A percentile compares a stretch with the other conserved stretches of the same genome.
Conservation (phyloP, 768 basidiomycete genomes). For the Agaricus subrufescens region DNA sequence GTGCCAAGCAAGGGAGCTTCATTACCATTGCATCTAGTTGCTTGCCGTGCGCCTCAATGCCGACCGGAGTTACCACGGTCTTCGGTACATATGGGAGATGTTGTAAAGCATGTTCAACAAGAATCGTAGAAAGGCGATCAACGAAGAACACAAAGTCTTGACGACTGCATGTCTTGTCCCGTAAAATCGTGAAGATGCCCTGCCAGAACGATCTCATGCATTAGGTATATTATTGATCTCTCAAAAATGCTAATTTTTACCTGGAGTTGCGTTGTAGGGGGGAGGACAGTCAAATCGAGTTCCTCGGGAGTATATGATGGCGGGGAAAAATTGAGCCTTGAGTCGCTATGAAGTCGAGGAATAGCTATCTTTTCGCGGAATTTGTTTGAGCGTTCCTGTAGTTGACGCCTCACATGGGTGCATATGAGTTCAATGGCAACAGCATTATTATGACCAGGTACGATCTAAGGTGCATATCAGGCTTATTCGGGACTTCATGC, state of each 20-base stretch:
- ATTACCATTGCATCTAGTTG: constrained; percentile 55
- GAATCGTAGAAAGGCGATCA: constrained; percentile 78
- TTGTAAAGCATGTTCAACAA: constrained; percentile 82
- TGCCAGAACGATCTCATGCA: constrained; percentile 21
- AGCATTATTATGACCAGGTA: constrained; percentile 87
- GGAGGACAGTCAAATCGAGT: constrained; percentile 59
- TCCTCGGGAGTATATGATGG: constrained; percentile 37
- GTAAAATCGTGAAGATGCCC: constrained; percentile 88
- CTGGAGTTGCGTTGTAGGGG: constrained; percentile 76
- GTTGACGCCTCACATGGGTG: constrained; percentile 82
- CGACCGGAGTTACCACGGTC: constrained; percentile 65
- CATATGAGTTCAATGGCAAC: constrained; percentile 93
- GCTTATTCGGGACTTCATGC: neutral
- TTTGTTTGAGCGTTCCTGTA: constrained; percentile 70
- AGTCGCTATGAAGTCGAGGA: constrained; percentile 34
- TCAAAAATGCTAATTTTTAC: constrained; percentile 29
- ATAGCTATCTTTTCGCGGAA: constrained; percentile 74
- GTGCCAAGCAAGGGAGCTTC: neutral
- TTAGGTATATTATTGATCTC: neutral
- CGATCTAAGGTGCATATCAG: constrained; percentile 53
- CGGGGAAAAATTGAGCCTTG: constrained; percentile 29
- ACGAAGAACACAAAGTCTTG: constrained; percentile 94
- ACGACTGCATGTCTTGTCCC: constrained; percentile 62
- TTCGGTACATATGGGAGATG: constrained; percentile 68
- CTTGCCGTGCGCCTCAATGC: constrained; percentile 51